phyloP scores from a whole-genome alignment of 83 land plant species.

The Thuja plicata region DNA sequence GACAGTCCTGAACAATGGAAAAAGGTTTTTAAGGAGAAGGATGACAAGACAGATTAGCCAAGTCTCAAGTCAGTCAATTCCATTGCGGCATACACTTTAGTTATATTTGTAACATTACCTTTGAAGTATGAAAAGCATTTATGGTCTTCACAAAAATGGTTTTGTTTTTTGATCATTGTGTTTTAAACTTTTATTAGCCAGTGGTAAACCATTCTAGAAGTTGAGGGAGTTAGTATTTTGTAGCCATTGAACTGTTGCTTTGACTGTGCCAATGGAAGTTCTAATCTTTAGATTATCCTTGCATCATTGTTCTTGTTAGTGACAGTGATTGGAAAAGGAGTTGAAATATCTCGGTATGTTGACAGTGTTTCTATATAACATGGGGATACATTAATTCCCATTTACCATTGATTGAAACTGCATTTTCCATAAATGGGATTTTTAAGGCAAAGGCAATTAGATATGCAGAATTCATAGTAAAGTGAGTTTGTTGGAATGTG shows the following conservation, averaged over 20 bases:
- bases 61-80: not conserved
- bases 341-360: not conserved
- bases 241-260: not conserved
- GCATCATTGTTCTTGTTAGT: not conserved
- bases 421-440: not conserved
- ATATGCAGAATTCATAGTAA: no score
- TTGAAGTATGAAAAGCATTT: not conserved
- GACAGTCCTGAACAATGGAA: constrained; percentile 94
- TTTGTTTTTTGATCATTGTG: constrained; percentile 5
- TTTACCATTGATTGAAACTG: not conserved
- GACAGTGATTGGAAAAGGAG: not conserved
- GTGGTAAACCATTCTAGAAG: not conserved
- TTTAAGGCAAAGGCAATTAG: not conserved
- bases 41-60: constrained; percentile 26
- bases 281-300: not conserved
- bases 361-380: not conserved
- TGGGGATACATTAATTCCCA: not conserved
- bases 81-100: not conserved
- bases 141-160: not conserved
- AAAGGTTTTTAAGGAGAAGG: constrained; percentile 37
- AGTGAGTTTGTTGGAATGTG: no score
- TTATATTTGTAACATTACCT: not conserved
- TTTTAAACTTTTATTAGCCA: not conserved
- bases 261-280: not conserved
- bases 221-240: constrained; percentile 6